A percentile compares a stretch with the other conserved stretches of the same genome.
Evolutionary conservation across 2,329 filamentous ascomycete species (phyloP).

Genomic region (Pezicula neosporulosa): DNA sequence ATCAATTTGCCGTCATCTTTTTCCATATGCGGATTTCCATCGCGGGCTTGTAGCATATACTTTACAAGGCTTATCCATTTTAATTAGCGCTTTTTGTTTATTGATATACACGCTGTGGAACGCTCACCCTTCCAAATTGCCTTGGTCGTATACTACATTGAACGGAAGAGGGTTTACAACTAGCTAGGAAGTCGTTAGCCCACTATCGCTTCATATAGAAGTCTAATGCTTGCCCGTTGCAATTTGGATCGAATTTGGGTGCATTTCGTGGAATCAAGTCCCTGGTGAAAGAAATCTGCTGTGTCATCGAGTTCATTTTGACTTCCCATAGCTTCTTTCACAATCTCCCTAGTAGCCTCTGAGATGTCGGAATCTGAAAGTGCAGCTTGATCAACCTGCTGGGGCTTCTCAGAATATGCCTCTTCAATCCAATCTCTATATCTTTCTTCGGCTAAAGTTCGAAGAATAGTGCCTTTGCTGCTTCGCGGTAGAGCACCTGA

Average conservation of each 20-base stretch:
- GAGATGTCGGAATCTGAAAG: conserved; percentile 32
- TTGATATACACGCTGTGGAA: too few relatives aligned
- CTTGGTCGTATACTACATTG: conserved; percentile 58
- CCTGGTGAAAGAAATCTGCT: conserved; percentile 51
- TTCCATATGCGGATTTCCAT: conserved; percentile 30
- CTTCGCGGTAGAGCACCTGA: conserved; percentile 46
- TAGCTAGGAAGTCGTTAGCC: neutral
- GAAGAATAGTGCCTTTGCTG: conserved; percentile 59
- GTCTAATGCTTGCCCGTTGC: conserved; percentile 5
- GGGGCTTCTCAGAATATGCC: conserved; percentile 35
- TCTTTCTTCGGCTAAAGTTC: conserved; percentile 45
- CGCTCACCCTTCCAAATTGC: conserved; percentile 41
- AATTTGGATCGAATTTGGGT: conserved; percentile 15
- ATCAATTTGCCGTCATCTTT: conserved; percentile 31
- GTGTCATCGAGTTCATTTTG: conserved; percentile 29
- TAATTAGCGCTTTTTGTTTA: too few relatives aligned
- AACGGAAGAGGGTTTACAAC: conserved; percentile 41
- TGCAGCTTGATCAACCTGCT: neutral
- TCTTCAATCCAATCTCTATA: conserved; percentile 43
- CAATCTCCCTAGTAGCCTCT: conserved; percentile 28
- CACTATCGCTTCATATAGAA: neutral
- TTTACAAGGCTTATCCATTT: conserved; percentile 4
- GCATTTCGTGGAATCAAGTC: conserved; percentile 49
- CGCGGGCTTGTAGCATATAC: conserved; percentile 23
- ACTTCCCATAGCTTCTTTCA: conserved; percentile 28